These are phyloP conservation scores for Stenogyne calaminthoides DNA, from an alignment of 305 asterid genomes.

Conservation along the genomic window DNA sequence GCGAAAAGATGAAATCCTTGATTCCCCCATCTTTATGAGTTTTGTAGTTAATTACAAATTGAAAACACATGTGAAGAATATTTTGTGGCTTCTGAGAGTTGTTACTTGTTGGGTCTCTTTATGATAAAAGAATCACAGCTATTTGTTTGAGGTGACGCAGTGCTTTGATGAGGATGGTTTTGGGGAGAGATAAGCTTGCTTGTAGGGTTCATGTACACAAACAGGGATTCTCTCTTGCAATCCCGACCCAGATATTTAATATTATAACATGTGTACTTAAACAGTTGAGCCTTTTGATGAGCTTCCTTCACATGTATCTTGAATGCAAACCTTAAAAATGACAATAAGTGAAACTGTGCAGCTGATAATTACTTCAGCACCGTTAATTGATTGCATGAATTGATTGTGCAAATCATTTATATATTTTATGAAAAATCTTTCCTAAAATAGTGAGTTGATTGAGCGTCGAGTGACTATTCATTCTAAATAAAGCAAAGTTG, in stretches of 20 bases:
- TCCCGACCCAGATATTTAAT: neutral
- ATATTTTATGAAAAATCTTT: neutral
- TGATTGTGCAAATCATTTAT: neutral
- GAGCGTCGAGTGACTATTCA: neutral
- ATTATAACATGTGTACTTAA: neutral
- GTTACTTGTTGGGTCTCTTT: neutral
- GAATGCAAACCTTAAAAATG: neutral
- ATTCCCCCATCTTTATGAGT: slow-evolving; percentile 17
- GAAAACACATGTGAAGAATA: neutral
- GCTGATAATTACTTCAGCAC: neutral
- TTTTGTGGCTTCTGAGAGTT: slow-evolving; percentile 5
- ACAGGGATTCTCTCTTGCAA: neutral
- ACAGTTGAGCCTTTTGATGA: slow-evolving; percentile 5
- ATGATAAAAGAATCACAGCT: slow-evolving; percentile 15
- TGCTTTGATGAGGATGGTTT: neutral
- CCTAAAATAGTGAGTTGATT: neutral
- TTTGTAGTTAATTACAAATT: slow-evolving; percentile 2
- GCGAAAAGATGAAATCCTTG: slow-evolving; percentile 9
- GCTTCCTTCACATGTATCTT: neutral
- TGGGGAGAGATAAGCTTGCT: neutral
- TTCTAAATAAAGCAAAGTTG: neutral
- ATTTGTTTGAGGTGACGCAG: neutral
- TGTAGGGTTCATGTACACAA: neutral
- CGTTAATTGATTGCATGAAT: neutral
- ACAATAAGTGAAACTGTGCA: neutral